Evolutionary conservation across 495 filamentous ascomycete species (phyloP), one percentile per base, ranked within the genome.

Genomic region (Hypoxylon rickii): DNA sequence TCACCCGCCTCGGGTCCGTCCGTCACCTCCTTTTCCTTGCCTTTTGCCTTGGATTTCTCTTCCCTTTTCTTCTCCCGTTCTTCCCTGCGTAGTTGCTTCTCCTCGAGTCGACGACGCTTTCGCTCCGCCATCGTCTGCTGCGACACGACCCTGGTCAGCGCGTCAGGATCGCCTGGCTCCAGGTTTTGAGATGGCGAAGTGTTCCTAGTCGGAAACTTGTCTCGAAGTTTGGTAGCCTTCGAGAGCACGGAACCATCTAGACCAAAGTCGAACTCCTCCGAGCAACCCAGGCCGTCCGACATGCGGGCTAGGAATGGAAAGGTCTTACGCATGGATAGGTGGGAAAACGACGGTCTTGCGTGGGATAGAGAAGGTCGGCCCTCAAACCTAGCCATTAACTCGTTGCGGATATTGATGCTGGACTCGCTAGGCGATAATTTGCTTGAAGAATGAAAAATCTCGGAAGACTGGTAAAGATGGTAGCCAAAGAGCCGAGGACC

Each of bases 121-220:
- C 94, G 92, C 56, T 97, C 92, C 15, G 80, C 81, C 5, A 83
- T 82, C 4, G 86, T 89, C 29, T 97, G 77, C 65, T 95, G 94
- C 3, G 88, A 80, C 1, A 54, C 42, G 6, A 51, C 43, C 17
- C 38, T 66, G n/a, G 55, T 50, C 15, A 64, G 10, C 3, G 59
- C 38, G 3, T 55, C 48, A 2, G 45, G 38, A 12, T 51, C 56
- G 6, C 53, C 45, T n/a, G 41, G 51, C 3, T 39, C 20, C 18
- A 22, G 15, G 16, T 13, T 11, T 16, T 22, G 2, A 10, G 5
- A 1, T 26, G 32, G 21, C n/a, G 45, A 18, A 7, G 1, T 3
- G 2, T 48, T 12, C 2, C 20, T 19, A 2, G 19, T 7, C 3
- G 55, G 16, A 12, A 50, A 40, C 17, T 38, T 47, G 5, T 42